These are phyloP conservation scores for Fusarium stilboides DNA, from an alignment of 2,329 filamentous ascomycete genomes.

Conservation along the genomic window DNA sequence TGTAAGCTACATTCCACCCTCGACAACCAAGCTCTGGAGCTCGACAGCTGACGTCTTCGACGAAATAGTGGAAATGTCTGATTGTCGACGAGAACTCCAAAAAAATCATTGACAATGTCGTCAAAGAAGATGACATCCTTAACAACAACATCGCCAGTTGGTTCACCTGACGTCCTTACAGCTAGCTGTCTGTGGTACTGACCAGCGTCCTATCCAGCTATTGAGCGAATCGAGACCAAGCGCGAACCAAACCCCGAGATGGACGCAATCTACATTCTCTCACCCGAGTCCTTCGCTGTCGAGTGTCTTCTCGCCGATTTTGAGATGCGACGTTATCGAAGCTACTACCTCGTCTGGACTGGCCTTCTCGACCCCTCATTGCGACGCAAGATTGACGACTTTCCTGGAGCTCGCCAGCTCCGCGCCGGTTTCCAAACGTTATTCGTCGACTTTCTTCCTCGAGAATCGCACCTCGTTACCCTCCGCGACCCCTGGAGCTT, in stretches of 20 bases:
- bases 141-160: conserved; percentile 96
- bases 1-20: conserved; percentile 65
- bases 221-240: conserved; percentile 92
- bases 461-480: conserved; percentile 91
- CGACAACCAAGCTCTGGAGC: neutral
- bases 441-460: conserved; percentile 89
- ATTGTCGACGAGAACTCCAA: conserved; percentile 88
- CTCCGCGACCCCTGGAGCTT: conserved; percentile 98
- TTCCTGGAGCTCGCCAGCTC: conserved; percentile 76
- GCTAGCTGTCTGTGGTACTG: conserved; percentile 27
- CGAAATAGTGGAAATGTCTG: conserved; percentile 91
- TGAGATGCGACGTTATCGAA: conserved; percentile 85
- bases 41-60: conserved; percentile 24
- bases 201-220: conserved; percentile 71
- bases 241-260: conserved; percentile 88
- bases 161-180: conserved; percentile 51
- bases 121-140: conserved; percentile 96
- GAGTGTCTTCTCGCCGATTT: conserved; percentile 96
- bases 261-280: conserved; percentile 94
- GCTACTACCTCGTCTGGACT: conserved; percentile 88
- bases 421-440: conserved; percentile 87
- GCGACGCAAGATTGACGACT: conserved; percentile 81
- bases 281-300: conserved; percentile 88
- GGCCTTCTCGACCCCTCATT: conserved; percentile 78
- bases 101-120: conserved; percentile 89